Percentiles rank a stretch among this genome's conserved stretches.
Evolutionary conservation across 331 rosid genomes (phyloP).

Genomic region (Pyracantha coccinea): DNA sequence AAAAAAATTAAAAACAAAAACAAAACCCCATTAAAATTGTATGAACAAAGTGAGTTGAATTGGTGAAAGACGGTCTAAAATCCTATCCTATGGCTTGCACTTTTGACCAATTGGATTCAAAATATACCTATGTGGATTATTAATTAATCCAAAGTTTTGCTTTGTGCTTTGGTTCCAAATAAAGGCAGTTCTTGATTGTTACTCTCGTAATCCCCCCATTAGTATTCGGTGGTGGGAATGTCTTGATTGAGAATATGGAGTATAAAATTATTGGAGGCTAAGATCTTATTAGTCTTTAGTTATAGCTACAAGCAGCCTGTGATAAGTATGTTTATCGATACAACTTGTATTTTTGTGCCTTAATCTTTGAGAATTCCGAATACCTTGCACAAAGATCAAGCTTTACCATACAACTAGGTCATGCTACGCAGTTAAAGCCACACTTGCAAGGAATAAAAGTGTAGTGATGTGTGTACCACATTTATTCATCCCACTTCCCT

Average conservation of each 20-base stretch:
- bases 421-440: background rate
- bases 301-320: background rate
- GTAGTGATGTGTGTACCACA: no score
- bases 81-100: slow-evolving; percentile 31
- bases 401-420: background rate
- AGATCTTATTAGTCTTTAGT: background rate
- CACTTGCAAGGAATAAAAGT: background rate
- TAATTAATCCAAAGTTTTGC: background rate
- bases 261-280: slow-evolving; percentile 1
- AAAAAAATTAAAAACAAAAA: no score
- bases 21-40: background rate
- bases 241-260: slow-evolving; percentile 8
- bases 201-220: slow-evolving; percentile 23
- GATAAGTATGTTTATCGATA: background rate
- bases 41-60: background rate
- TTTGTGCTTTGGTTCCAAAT: slow-evolving; percentile 10
- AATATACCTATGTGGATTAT: slow-evolving; percentile 14
- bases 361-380: background rate
- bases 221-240: slow-evolving; percentile 13
- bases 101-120: slow-evolving; percentile 37
- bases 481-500: no score
- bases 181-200: slow-evolving; percentile 41
- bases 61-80: slow-evolving; percentile 12
- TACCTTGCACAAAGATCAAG: background rate
- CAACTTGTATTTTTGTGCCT: slow-evolving; percentile 1